phyloP scores from a whole-genome alignment of 768 basidiomycete genomes.

The Panellus pusillus region DNA sequence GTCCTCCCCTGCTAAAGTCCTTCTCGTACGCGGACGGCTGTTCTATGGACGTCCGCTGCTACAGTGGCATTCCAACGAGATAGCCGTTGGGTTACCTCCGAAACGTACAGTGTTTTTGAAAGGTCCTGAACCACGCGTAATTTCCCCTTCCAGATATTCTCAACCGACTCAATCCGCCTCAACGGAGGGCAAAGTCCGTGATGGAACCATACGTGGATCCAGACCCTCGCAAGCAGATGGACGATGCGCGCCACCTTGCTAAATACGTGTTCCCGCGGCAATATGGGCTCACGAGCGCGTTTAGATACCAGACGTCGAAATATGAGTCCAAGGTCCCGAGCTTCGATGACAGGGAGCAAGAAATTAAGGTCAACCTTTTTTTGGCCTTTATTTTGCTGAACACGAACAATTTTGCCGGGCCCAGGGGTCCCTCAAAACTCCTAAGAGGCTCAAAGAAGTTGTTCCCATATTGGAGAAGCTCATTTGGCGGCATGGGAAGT shows the following conservation, averaged over 20 bases:
- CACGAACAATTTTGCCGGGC: neutral
- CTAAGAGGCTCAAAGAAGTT: constrained; percentile 62
- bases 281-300: constrained; percentile 65
- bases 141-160: constrained; percentile 49
- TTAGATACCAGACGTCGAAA: constrained; percentile 32
- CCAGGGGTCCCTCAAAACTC: constrained; percentile 62
- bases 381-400: neutral
- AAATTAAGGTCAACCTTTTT: constrained; percentile 57
- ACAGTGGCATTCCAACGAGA: constrained; percentile 46
- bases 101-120: constrained; percentile 48
- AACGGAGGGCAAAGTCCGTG: constrained; percentile 28
- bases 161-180: constrained; percentile 51
- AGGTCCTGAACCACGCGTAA: neutral
- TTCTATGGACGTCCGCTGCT: constrained; percentile 67
- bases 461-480: constrained; percentile 59
- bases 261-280: constrained; percentile 88
- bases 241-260: constrained; percentile 60
- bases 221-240: constrained; percentile 46
- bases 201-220: constrained; percentile 39
- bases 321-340: constrained; percentile 42
- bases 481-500: constrained; percentile 66
- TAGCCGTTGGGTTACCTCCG: constrained; percentile 65
- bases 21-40: constrained; percentile 54
- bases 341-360: constrained; percentile 61
- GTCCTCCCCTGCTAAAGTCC: constrained; percentile 30